These are phyloP conservation scores for Herpetospermum pedunculosum DNA, from an alignment of 306 rosid species.

Conservation along the genomic window DNA sequence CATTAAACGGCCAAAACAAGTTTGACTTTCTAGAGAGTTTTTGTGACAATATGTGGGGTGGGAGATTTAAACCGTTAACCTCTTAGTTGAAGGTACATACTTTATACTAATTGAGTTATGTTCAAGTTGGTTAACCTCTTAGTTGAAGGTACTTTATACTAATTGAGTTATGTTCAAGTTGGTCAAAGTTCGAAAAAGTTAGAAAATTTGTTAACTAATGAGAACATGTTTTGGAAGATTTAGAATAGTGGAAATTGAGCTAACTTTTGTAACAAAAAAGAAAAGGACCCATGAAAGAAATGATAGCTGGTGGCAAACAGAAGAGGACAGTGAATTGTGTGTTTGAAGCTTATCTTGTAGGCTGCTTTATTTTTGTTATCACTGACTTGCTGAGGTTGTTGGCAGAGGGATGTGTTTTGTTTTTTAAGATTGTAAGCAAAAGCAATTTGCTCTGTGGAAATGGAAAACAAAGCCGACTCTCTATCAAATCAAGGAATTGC, in stretches of 20 bases:
- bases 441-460: neutral
- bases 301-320: neutral
- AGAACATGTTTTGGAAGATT: neutral
- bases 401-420: neutral
- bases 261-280: neutral
- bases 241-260: neutral
- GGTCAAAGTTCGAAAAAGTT: no score
- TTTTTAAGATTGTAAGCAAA: constrained; percentile 1
- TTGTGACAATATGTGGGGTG: no score
- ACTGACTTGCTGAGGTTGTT: neutral
- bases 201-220: neutral
- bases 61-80: no score
- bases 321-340: neutral
- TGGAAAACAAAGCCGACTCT: neutral
- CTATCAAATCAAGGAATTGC: constrained; percentile 4
- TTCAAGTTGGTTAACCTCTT: no score
- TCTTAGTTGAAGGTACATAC: no score
- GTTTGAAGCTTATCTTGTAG: neutral
- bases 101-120: no score
- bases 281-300: neutral
- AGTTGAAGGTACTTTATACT: no score
- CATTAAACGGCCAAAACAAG: neutral
- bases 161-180: no score
- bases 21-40: neutral
- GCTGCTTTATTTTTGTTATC: neutral